phyloP scores from a whole-genome alignment of 305 asterid genomes.

The Plantago lanceolata region DNA sequence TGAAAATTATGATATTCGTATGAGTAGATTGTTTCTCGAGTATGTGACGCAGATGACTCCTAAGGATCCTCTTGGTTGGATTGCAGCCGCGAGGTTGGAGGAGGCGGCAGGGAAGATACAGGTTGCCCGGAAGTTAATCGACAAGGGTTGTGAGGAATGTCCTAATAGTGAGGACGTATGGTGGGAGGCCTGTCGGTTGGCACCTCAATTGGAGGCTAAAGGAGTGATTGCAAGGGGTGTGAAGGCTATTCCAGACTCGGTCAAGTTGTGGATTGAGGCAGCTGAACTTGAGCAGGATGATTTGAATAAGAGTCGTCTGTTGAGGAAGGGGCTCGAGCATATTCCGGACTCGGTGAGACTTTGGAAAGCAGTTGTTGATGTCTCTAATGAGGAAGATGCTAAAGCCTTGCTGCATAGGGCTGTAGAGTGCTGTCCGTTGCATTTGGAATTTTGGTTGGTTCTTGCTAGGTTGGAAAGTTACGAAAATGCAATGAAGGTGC shows the following conservation, averaged over 20 bases:
- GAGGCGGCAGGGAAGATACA: constrained; percentile 85
- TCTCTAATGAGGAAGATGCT: constrained; percentile 78
- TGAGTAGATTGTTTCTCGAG: constrained; percentile 77
- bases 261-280: constrained; percentile 94
- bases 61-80: constrained; percentile 95
- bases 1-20: constrained; percentile 79
- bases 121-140: constrained; percentile 61
- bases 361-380: constrained; percentile 92
- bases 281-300: constrained; percentile 78
- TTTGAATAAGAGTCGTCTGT: constrained; percentile 57
- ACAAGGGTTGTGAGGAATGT: constrained; percentile 76
- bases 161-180: constrained; percentile 84
- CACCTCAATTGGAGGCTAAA: constrained; percentile 66
- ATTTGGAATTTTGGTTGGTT: constrained; percentile 82
- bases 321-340: constrained; percentile 76
- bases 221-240: constrained; percentile 81
- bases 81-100: constrained; percentile 91
- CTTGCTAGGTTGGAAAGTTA: constrained; percentile 76
- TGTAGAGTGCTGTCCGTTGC: constrained; percentile 80
- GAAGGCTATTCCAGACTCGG: constrained; percentile 75
- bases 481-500: constrained; percentile 75
- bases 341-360: constrained; percentile 80
- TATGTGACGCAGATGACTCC: constrained; percentile 78
- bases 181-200: constrained; percentile 81
- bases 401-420: constrained; percentile 69